These are phyloP conservation scores for Heterobasidion irregulare DNA, from an alignment of 1,284 basidiomycete genomes.

Conservation along the genomic window DNA sequence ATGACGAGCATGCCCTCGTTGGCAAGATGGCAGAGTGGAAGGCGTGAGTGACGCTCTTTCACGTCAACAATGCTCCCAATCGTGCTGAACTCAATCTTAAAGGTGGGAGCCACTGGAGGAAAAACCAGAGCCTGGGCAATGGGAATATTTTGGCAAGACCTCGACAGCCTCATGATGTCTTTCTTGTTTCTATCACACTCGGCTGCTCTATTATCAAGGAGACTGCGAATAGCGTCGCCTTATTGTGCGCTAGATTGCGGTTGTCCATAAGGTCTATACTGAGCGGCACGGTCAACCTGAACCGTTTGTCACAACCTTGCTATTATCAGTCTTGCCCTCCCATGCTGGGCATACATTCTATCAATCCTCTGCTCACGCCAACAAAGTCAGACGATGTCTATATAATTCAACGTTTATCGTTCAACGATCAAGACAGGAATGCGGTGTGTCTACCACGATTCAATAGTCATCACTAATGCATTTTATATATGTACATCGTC, in stretches of 20 bases:
- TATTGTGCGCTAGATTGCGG: background rate
- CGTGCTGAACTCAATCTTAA: conserved; percentile 7
- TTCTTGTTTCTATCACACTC: background rate
- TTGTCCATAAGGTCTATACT: background rate
- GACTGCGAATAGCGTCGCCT: background rate
- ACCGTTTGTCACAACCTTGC: too few relatives aligned
- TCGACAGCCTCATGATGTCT: conserved; percentile 27
- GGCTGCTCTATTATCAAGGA: background rate
- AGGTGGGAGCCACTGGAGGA: conserved; percentile 88
- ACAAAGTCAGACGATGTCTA: background rate
- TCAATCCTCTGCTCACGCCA: background rate
- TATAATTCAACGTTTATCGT: background rate
- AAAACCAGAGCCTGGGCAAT: conserved; percentile 75
- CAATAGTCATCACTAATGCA: too few relatives aligned
- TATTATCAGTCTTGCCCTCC: too few relatives aligned
- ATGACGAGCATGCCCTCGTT: conserved; percentile 75
- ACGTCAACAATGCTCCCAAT: background rate
- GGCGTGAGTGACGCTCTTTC: conserved; percentile 57
- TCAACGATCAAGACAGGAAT: too few relatives aligned
- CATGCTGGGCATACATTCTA: background rate
- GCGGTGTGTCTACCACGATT: too few relatives aligned
- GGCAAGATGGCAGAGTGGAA: conserved; percentile 93
- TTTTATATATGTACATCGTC: background rate
- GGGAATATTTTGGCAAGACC: conserved; percentile 71
- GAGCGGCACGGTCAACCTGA: too few relatives aligned